phyloP scores from a whole-genome alignment of 495 filamentous ascomycete species.

The Astrothelium macrocarpum region DNA sequence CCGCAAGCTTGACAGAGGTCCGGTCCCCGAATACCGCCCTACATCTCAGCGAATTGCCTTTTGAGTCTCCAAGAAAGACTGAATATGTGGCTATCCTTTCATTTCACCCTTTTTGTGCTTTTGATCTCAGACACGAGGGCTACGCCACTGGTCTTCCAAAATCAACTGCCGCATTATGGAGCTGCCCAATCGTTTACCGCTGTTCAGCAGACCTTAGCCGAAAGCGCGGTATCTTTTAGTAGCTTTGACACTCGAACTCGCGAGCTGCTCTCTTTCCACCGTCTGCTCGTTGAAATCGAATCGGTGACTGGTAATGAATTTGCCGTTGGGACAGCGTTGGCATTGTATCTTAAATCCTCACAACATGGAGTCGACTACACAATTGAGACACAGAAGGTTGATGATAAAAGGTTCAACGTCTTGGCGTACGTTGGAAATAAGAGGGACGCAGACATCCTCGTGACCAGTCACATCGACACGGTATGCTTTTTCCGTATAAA shows the following conservation, averaged over 20 bases:
- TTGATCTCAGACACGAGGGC: too few species aligned
- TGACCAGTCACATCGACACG: conserved; percentile 65
- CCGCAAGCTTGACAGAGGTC: too few species aligned
- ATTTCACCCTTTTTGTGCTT: too few species aligned
- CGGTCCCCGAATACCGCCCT: too few species aligned
- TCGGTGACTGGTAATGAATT: conserved; percentile 70
- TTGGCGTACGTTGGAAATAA: conserved; percentile 59
- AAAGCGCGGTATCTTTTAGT: neutral
- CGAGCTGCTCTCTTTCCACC: conserved; percentile 66
- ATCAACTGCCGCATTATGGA: neutral
- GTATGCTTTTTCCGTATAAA: conserved; percentile 22
- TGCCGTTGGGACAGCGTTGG: conserved; percentile 57
- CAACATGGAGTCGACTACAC: conserved; percentile 40
- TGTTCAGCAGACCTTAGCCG: neutral
- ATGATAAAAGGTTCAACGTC: conserved; percentile 58
- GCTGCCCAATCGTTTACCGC: neutral
- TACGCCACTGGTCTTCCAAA: neutral
- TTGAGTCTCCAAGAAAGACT: too few species aligned
- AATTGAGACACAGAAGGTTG: conserved; percentile 50
- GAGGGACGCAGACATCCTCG: conserved; percentile 52
- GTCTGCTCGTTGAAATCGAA: conserved; percentile 60
- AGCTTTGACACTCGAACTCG: neutral
- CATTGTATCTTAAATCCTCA: conserved; percentile 46
- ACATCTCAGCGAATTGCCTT: too few species aligned
- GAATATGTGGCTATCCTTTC: too few species aligned